Base-by-base conservation (phyloP, 2,329 filamentous ascomycete species). In the Aspergillus japonicus region DNA sequence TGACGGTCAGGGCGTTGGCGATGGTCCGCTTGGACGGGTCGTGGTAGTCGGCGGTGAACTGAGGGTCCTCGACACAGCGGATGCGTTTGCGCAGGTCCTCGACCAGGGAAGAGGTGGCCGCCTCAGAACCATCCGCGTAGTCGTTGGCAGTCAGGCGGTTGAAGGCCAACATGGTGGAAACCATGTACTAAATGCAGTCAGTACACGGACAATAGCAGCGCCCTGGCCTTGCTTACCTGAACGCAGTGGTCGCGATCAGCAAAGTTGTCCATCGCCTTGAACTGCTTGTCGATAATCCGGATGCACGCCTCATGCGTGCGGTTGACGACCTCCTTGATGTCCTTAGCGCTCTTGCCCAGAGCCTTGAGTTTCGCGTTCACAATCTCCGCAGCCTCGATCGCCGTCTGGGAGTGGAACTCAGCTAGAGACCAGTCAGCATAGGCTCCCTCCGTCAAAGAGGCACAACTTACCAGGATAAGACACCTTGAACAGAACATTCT, bases 261-360 rank as follows among this genome's bases (percentile, higher is more conserved):
- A 74, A 98, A 99, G 87, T 99, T 99, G 84, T 97, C 93, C 91
- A 99, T 96, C 70, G 93, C 89, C 86, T 97, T 98, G 86, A 96
- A 96, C 82, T 99, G 95, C 86, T 99, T 99, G 86, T 99, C 95
- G 73, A 99, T 99, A 81, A 99, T 99, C 72, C 95, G 92, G 75
- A 99, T 87, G 82, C 95, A 98, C 60, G 95, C 95, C 81, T 99
- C 95, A 82, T 99, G 95, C 8, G 95, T 99, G 71, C 95, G 89
- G 87, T 94, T 96, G 69, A 89, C 92, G 72, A 99, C 87, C 63
- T 85, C 85, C 82, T 96, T 94, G 82, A 99, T 96, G 78, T 99
- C 94, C 68, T 89, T 90, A 59, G 93, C 92, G 56, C 89, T 90
- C 85, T 97, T 96, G 81, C 92, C 94, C 82, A 90, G 82, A 47